A percentile compares a stretch with the other conserved stretches of the same genome.
Evolutionary conservation across 2,329 filamentous ascomycete species (phyloP).

Genomic region (Claviceps sp.): DNA sequence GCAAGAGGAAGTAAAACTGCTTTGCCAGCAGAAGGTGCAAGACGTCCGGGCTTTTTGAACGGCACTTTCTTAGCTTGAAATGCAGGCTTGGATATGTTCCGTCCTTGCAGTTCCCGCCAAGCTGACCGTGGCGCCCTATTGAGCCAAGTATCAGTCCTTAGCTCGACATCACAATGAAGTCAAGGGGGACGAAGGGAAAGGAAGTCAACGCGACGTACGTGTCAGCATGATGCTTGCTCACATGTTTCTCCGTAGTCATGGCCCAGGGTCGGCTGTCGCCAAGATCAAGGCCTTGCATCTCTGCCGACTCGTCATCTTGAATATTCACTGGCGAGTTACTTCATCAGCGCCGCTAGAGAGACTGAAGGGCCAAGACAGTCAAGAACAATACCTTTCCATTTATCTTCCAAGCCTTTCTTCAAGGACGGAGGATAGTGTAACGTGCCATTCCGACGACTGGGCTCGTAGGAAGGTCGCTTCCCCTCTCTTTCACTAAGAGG

Average conservation of each 20-base stretch:
- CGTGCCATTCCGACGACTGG: conserved; percentile 2
- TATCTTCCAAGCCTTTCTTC: conserved; percentile 6
- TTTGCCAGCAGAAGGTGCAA: background rate
- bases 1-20: background rate
- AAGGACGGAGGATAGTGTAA: conserved; percentile 6
- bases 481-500: conserved; percentile 8
- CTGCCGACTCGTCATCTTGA: conserved; percentile 11
- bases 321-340: conserved; percentile 8
- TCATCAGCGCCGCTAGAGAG: background rate
- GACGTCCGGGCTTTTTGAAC: background rate
- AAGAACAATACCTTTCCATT: conserved; percentile 10
- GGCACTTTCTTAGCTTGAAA: background rate
- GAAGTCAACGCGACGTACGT: conserved; percentile 4
- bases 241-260: conserved; percentile 4
- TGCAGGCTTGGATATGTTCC: background rate
- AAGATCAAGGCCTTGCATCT: conserved; percentile 11
- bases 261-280: conserved; percentile 12
- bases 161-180: background rate
- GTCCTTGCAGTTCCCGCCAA: background rate
- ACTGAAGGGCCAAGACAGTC: background rate
- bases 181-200: background rate
- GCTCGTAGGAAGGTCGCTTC: conserved; percentile 9
- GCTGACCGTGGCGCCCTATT: conserved; percentile 8
- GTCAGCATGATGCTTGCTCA: conserved; percentile 3
- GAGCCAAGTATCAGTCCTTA: background rate